phyloP scores from a whole-genome alignment of 192 early-diverging fungal species.

The Coemansia javaensis region DNA sequence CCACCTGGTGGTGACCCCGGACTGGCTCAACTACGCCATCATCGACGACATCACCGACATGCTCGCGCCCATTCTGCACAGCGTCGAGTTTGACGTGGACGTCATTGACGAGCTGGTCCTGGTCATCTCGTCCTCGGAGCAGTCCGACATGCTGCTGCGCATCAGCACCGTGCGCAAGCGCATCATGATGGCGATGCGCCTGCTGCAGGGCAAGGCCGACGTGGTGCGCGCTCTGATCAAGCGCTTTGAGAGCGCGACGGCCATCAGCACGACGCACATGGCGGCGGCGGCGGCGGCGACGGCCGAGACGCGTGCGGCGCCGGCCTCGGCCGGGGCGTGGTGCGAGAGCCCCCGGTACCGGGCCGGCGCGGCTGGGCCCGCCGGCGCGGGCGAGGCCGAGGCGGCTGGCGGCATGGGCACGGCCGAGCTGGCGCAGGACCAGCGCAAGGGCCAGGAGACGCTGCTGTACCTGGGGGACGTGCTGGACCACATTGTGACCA shows the following conservation, averaged over 20 bases:
- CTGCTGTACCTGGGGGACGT: constrained; percentile 74
- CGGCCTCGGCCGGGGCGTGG: not conserved
- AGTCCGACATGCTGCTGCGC: constrained; percentile 70
- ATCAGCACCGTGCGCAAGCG: constrained; percentile 71
- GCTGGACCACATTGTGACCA: constrained; percentile 74
- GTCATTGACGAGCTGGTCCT: constrained; percentile 92
- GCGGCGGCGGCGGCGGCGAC: constrained; percentile 7
- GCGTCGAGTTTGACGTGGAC: constrained; percentile 93
- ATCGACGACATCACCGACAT: constrained; percentile 94
- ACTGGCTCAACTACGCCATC: constrained; percentile 96
- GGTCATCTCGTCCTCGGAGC: constrained; percentile 86
- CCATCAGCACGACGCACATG: constrained; percentile 36
- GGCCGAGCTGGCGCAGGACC: constrained; percentile 33
- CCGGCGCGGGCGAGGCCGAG: not conserved
- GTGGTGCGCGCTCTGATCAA: constrained; percentile 73
- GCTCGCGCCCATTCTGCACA: constrained; percentile 78
- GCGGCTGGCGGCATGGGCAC: no score
- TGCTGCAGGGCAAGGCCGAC: constrained; percentile 69
- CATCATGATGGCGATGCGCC: constrained; percentile 63
- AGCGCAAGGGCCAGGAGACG: constrained; percentile 57
- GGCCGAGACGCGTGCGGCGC: not conserved
- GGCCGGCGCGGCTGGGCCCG: not conserved
- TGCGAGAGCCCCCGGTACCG: constrained; percentile 23
- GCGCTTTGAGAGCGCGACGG: constrained; percentile 53
- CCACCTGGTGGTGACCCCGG: constrained; percentile 82